Evolutionary conservation across 768 basidiomycete species (phyloP), one percentile per base, ranked within the genome.

Genomic region (Russula brevipes): DNA sequence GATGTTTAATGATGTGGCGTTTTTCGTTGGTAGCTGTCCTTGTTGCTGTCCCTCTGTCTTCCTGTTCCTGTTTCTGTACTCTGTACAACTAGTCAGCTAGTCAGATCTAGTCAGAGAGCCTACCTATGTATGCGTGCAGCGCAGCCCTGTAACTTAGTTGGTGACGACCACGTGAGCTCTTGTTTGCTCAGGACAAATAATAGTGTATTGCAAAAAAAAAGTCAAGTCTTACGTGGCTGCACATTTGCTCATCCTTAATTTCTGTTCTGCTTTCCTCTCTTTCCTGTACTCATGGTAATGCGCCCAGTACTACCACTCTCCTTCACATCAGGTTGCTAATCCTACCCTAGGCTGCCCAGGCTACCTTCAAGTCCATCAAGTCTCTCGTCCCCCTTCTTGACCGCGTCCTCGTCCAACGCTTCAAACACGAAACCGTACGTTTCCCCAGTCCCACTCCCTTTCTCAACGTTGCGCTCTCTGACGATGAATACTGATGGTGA

Each of bases 281-380:
- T 14, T 19, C 16, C 10, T n/a, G 24, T 24, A 24, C 24, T 24
- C 24, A 24, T 24, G 24, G 24, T 24, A 24, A 24, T 24, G 24
- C 24, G 24, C 24, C 24, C 24, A 24, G 38, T 12, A 39, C 38
- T 7, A 39, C 38, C 38, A 1, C 38, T 39, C 38, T 39, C 12
- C 12, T 8, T 14, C 5, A 24, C 12, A 14, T 42, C 16, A 10
- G 2, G 4, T 14, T 14, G 12, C 12, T 16, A 42, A 4, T 42
- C 16, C 16, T 14, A 14, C 41, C 11, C 14, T 9, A 45, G 36
- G 89, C 89, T 78, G 78, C 89, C 66, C 89, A 91, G 77, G 89
- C 92, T 68, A 96, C 94, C 31, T 94, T 98, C 87, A 97, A 92
- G 78, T 87, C 86, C 68, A 98, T 98, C 84, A 91, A 84, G 79